Base-by-base conservation (phyloP, 306 rosid genomes). In the Acacia crassicarpa region DNA sequence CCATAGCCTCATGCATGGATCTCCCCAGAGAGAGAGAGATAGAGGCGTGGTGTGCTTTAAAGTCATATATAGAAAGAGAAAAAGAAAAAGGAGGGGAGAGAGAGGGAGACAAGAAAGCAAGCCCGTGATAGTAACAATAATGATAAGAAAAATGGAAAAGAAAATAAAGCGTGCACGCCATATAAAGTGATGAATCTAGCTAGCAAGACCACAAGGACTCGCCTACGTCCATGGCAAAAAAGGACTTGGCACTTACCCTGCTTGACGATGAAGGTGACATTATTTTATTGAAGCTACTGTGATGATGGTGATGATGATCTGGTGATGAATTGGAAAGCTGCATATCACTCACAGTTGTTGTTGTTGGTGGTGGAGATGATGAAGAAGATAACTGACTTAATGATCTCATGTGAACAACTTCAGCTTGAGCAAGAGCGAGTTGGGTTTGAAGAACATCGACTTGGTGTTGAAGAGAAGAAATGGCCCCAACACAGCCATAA, bases 401-500 rank as follows among this genome's bases (percentile, higher is more conserved):
- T 23, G 67, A 61, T 62, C 88, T 89, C 93, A 95, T 81, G 51
- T 90, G 97, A 30, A 93, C 89, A 41, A 95, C 93, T 23, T 95
- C 97, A 5, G 99, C 98, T 32, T 89, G 94, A 1, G 97, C 99
- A 0, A 86, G 41, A 3, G 98, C 98, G 72, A 95, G 54, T 63
- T 95, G 98, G 30, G 95, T 85, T 81, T 93, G 99, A 12, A 95
- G 97, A 35, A 44, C 85, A 68, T 91, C 92, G 45, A 95, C 91
- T 43, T 95, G 99, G 69, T 91, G 98, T 22, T 93, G 99, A 0
- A 95, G 85, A 17, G 98, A 93, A 2, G 99, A 93, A 45, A 95
- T 95, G 61, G 99, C 97, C 76, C 99, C 99, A 9, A 91, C 99
- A 48, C 99, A 95, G 0, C 99, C 99, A 30, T 95, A 95, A 7